Base-by-base conservation (phyloP, 2,329 filamentous ascomycete species). In the Cercospora zeina region DNA sequence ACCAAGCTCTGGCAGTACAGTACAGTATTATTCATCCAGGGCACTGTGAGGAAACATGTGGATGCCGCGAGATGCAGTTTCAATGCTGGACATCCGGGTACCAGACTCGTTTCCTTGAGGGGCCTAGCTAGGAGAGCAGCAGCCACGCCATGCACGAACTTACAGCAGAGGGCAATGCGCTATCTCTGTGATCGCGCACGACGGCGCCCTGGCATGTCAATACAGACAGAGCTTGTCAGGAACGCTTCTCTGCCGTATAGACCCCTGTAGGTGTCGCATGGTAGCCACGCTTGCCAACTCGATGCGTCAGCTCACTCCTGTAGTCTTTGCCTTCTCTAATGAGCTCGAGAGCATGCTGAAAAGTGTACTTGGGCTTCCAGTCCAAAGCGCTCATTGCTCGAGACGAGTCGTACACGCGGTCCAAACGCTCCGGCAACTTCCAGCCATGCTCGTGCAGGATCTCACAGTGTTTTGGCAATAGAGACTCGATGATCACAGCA, bases 371-470 rank as follows among this genome's bases (percentile, higher is more conserved):
- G 8, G 65, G 65, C 16, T 47, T 49, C 65, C 65, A 67, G 4
- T 54, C 49, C n/a, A 67, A 34, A 16, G 64, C 58, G 11, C 47
- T 33, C 9, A 67, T 30, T 13, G 65, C 63, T 34, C 60, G 63
- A 19, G 59, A 58, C 4, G 63, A 63, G 30, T 66, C 63, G 30
- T 67, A 67, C 5, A 67, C 64, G 16, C 63, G 63, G 31, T 67
- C 65, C 42, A 66, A 34, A 11, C 62, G 49, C 9, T 62, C 33
- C 6, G 62, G 63, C 16, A 67, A 34, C 45, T 45, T 66, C 65
- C 65, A 67, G 6, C 62, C 65, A 54, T 49, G 57, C 19, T 58
- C 30, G 2, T 65, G 30, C 27, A 67, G 27, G 14, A 62, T 47
- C 11, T 64, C 37, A n/a, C 63, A 54, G 19, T 66, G 59, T 6